Conservation (phyloP, 2,329 filamentous ascomycete species). For the Pleomassaria siparia region DNA sequence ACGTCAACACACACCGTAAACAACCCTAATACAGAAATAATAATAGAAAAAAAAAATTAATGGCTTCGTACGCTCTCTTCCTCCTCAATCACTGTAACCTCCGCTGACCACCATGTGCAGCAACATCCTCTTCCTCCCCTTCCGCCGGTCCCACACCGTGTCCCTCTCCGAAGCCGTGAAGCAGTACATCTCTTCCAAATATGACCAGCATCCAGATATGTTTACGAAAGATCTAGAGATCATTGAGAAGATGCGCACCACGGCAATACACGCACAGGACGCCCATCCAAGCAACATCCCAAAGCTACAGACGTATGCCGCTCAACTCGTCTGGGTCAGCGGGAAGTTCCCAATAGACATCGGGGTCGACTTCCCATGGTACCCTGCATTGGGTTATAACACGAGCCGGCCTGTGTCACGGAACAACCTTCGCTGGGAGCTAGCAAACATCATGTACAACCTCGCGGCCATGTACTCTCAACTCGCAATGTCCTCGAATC, state of each 20-base stretch:
- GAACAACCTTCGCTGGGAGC: slow-evolving; percentile 75
- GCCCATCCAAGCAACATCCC: slow-evolving; percentile 82
- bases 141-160: slow-evolving; percentile 79
- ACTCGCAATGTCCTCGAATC: slow-evolving; percentile 78
- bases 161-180: slow-evolving; percentile 81
- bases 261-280: slow-evolving; percentile 87
- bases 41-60: slow-evolving; percentile 3
- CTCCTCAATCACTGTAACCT: not conserved
- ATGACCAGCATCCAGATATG: slow-evolving; percentile 98
- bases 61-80: slow-evolving; percentile 21
- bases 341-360: slow-evolving; percentile 98
- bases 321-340: slow-evolving; percentile 87
- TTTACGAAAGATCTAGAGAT: slow-evolving; percentile 85
- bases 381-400: slow-evolving; percentile 89
- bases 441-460: slow-evolving; percentile 91
- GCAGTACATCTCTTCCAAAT: slow-evolving; percentile 95
- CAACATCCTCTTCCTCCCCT: slow-evolving; percentile 78
- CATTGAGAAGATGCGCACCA: slow-evolving; percentile 78
- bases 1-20: slow-evolving; percentile 7
- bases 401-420: slow-evolving; percentile 69
- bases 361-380: slow-evolving; percentile 95
- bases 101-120: slow-evolving; percentile 29
- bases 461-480: slow-evolving; percentile 92
- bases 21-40: slow-evolving; percentile 3
- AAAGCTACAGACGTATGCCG: slow-evolving; percentile 88